Base-by-base conservation (phyloP, 768 basidiomycete species). In the Boletus tylopilopsis region DNA sequence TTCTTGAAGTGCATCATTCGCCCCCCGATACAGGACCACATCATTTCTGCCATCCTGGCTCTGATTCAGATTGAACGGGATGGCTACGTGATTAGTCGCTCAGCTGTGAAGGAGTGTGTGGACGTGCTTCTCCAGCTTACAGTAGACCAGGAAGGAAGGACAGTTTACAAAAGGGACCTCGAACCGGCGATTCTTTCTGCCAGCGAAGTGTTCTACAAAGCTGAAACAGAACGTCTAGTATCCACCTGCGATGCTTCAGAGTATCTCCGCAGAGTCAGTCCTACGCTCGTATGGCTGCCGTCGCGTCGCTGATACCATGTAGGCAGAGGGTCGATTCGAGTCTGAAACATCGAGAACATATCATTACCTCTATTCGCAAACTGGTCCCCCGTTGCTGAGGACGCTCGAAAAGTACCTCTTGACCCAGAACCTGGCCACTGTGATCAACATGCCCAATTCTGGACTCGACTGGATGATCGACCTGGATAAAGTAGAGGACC, bases 31-130 rank as follows among this genome's bases (percentile, higher is more conserved):
- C 83, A 88, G 58, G 81, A 84, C 25, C 89, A 93, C 58, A 68
- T 98, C 54, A 76, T 91, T 52, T 72, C 78, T 10, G 90, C 91
- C n/a, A 76, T 97, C 43, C 76, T 98, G 41, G 79, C 79, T 25
- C 89, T 94, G 69, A 84, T 99, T 47, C 88, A 83, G 52, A 82
- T 91, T 45, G 96, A 99, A 61, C 86, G 96, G 15, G 87, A 94
- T 54, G 94, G 94, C 22, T 89, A 87, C 62, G 80, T 80, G 39
- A 92, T 98, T 61, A 91, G 90, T 61, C 86, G 89, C n/a, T 91
- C 92, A 2, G 84, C 90, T 3, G 82, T 97, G 44, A 88, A 90
- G 61, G 88, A 87, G 56, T 92, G 88, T 54, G 84, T 94, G 19
- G 90, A 93, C 35, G 84, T 97, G 38, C 78, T 96, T 39, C 70